phyloP scores from a whole-genome alignment of 805 yeast genomes.

The Maudiozyma pseudohumilis region DNA sequence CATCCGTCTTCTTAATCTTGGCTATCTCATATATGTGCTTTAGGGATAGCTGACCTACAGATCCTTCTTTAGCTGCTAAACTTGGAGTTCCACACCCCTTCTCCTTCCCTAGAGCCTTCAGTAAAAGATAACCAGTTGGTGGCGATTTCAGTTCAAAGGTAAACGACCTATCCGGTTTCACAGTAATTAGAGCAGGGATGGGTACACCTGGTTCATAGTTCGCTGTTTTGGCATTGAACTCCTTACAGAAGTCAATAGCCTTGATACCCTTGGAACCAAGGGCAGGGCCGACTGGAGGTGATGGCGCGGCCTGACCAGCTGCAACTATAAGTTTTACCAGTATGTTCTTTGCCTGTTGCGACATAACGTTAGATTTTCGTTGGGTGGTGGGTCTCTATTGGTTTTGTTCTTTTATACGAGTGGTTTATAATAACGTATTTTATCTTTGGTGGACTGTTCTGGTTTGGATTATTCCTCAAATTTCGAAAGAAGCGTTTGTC shows the following conservation, averaged over 20 bases:
- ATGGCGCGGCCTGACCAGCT: conserved; percentile 96
- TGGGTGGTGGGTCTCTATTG: too few relatives aligned
- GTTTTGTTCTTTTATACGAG: too few relatives aligned
- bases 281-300: conserved; percentile 99
- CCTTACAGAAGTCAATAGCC: conserved; percentile 97
- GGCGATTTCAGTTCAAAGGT: conserved; percentile 83
- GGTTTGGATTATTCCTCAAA: too few relatives aligned
- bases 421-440: too few relatives aligned
- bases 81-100: conserved; percentile 66
- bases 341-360: conserved; percentile 43
- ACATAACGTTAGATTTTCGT: too few relatives aligned
- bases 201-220: conserved; percentile 79
- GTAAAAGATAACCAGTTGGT: conserved; percentile 75
- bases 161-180: conserved; percentile 88
- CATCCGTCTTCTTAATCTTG: conserved; percentile 81
- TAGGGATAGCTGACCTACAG: conserved; percentile 59
- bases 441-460: too few relatives aligned
- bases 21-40: conserved; percentile 95
- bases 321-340: conserved; percentile 85
- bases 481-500: too few relatives aligned
- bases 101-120: conserved; percentile 59
- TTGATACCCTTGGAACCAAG: conserved; percentile 97
- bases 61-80: conserved; percentile 15
- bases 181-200: conserved; percentile 73
- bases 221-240: conserved; percentile 94